These are phyloP conservation scores for Leccinum truebloodii DNA, from an alignment of 768 basidiomycete genomes.

Conservation along the genomic window DNA sequence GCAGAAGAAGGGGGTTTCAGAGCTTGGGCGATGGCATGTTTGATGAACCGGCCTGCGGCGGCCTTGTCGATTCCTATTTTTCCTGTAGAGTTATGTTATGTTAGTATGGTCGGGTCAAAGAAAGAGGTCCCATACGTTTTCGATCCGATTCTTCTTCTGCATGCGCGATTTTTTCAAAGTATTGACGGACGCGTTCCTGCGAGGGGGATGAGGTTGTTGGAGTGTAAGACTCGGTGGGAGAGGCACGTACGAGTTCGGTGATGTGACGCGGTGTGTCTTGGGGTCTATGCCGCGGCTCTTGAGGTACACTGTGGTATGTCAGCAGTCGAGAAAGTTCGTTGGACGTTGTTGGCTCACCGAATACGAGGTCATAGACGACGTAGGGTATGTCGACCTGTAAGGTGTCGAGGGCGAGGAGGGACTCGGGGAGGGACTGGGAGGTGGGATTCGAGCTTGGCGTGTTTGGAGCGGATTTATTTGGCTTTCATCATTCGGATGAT, in stretches of 20 bases:
- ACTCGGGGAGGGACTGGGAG: constrained; percentile 72
- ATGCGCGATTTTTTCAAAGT: constrained; percentile 79
- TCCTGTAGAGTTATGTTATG: constrained; percentile 26
- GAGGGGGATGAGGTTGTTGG: too few relatives aligned
- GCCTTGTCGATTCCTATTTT: constrained; percentile 8
- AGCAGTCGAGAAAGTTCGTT: not conserved
- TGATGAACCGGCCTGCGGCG: constrained; percentile 74
- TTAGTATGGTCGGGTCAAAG: too few relatives aligned
- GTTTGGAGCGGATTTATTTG: constrained; percentile 40
- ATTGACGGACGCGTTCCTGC: constrained; percentile 73
- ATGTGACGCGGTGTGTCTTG: constrained; percentile 70
- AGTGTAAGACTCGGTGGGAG: not conserved
- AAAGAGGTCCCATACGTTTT: constrained; percentile 31
- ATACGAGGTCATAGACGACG: constrained; percentile 81
- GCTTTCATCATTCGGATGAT: too few relatives aligned
- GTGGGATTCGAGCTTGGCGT: constrained; percentile 59
- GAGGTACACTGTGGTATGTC: constrained; percentile 61
- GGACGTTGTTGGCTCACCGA: constrained; percentile 51
- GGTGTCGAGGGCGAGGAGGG: constrained; percentile 60
- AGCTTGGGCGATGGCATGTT: constrained; percentile 73
- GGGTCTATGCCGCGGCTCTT: constrained; percentile 81
- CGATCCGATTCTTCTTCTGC: constrained; percentile 64
- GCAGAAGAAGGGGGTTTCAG: constrained; percentile 32
- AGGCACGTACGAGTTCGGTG: constrained; percentile 45
- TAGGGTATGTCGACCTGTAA: constrained; percentile 80